phyloP scores from a whole-genome alignment of 2,329 filamentous ascomycete species.

The Fusarium albidum region DNA sequence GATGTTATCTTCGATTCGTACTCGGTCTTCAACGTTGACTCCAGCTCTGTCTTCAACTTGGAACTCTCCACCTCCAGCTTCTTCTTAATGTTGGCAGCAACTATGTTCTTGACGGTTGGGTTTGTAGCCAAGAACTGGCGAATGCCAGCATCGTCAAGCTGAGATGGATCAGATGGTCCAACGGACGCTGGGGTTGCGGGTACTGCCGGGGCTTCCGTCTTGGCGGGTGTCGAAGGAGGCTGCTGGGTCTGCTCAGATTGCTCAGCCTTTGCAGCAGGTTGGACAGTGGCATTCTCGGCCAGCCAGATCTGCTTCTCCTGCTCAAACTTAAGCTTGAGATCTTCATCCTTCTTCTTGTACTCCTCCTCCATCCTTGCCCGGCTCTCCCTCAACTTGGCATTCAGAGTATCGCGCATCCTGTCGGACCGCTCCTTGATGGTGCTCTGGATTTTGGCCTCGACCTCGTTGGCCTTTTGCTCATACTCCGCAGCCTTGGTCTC shows the following conservation, averaged over 20 bases:
- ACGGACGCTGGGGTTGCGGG: conserved; percentile 49
- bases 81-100: conserved; percentile 71
- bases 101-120: conserved; percentile 64
- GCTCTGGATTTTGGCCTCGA: conserved; percentile 68
- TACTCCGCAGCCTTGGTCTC: conserved; percentile 70
- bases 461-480: conserved; percentile 68
- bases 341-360: conserved; percentile 61
- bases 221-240: conserved; percentile 50
- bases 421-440: conserved; percentile 72
- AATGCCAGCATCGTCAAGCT: conserved; percentile 63
- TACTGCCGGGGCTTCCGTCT: conserved; percentile 44
- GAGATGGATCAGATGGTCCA: conserved; percentile 52
- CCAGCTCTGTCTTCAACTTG: conserved; percentile 64
- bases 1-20: conserved; percentile 62
- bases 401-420: conserved; percentile 73
- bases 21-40: conserved; percentile 57
- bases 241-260: conserved; percentile 27
- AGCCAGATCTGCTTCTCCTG: conserved; percentile 71
- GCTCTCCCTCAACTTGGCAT: conserved; percentile 75
- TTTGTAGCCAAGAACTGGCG: conserved; percentile 66
- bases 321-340: conserved; percentile 64
- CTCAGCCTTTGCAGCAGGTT: conserved; percentile 33
- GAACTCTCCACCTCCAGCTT: conserved; percentile 73
- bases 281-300: conserved; percentile 56
- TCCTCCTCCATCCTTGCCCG: conserved; percentile 61